Evolutionary conservation across 257 asterid species (phyloP).

Genomic region (Avicennia marina): DNA sequence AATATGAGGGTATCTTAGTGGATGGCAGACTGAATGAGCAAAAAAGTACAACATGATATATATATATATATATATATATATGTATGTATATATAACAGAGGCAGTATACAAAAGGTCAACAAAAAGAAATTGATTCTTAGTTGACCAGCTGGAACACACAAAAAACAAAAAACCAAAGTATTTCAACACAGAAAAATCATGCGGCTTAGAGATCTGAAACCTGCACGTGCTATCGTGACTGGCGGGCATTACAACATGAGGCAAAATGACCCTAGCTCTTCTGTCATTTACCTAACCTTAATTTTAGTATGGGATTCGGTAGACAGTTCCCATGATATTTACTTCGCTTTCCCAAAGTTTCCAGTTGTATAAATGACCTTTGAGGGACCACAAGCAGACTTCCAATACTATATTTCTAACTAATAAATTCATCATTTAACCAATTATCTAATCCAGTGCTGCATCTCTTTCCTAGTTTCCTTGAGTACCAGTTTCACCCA

Average conservation of each 20-base stretch:
- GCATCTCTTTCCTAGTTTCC: too few species aligned
- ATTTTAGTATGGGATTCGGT: constrained; percentile 7
- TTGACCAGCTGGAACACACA: constrained; percentile 5
- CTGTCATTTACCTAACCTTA: constrained; percentile 28
- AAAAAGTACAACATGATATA: too few species aligned
- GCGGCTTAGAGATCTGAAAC: constrained; percentile 21
- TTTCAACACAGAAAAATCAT: constrained; percentile 18
- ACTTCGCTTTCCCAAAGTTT: constrained; percentile 21
- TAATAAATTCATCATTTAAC: background rate
- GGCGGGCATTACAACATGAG: constrained; percentile 20
- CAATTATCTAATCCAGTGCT: too few species aligned
- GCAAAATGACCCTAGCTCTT: constrained; percentile 15
- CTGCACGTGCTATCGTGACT: constrained; percentile 34
- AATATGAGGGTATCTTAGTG: too few species aligned
- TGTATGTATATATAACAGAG: too few species aligned
- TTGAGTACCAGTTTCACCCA: too few species aligned
- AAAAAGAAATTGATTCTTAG: background rate
- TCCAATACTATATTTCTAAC: constrained; percentile 7
- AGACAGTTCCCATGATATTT: constrained; percentile 1
- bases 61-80: too few species aligned
- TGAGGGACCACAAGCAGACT: constrained; percentile 33
- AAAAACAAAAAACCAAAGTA: background rate
- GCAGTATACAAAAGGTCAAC: constrained; percentile 28
- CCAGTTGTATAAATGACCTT: constrained; percentile 24
- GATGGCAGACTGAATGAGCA: too few species aligned